Evolutionary conservation across 495 filamentous ascomycete genomes (phyloP), one percentile per base, ranked within the genome.

Genomic region (Penicillium herquei): DNA sequence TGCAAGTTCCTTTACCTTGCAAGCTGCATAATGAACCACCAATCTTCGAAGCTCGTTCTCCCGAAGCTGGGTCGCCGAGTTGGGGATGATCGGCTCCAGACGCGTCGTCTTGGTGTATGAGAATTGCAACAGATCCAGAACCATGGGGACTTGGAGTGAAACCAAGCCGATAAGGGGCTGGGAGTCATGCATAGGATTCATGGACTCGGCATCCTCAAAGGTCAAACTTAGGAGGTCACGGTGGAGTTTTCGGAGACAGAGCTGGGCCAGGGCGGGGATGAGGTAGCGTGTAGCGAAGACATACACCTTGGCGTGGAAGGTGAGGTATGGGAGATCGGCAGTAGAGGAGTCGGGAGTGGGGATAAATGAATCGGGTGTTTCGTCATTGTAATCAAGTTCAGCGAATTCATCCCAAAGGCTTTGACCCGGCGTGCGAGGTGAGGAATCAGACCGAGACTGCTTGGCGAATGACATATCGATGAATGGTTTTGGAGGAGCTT

Each of bases 221-320:
- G 59, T 56, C 9, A 76, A 55, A 32, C 70, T 52, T 16, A 75
- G 43, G 7, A 77, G 69, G 41, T 75, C 70, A 7, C 56, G 45
- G 48, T 78, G 75, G 13, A 78, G 60, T 50, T 77, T 77, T 31
- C 67, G 66, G 14, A 78, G 72, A 54, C 72, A 77, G 17, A 78
- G 62, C 49, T 77, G 74, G 2, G 74, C 74, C 18, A 78, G 68
- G 3, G 69, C 71, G 18, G 72, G 71, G 39, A 78, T 77, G 32
- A 77, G 63, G 60, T 75, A 78, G 30, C 70, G 69, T 1, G 71
- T 75, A 33, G 74, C 75, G 44, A 78, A 78, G 56, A 78, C 73
- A 57, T 78, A 78, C 35, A 78, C 49, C 58, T 78, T 78, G 18
- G 75, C 75, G 43, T 78, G 75, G 65, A 77, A 78, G 35, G 72